Percentiles rank a stretch among this genome's conserved stretches.
These are phyloP conservation scores for Eudorina sp. DNA, from an alignment of 139 green algal genomes.

Conservation along the genomic window DNA sequence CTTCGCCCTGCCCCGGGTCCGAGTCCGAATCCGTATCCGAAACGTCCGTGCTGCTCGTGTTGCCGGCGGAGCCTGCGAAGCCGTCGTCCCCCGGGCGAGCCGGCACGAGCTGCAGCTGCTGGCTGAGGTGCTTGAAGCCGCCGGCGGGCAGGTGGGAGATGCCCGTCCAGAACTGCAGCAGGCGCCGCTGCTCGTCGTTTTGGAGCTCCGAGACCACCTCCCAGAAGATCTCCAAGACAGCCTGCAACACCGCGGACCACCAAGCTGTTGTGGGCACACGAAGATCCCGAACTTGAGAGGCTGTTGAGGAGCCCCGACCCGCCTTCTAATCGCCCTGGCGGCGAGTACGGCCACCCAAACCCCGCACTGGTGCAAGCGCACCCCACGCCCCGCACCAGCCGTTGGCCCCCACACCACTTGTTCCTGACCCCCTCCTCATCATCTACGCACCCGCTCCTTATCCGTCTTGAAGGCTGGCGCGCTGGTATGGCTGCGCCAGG, in stretches of 20 bases:
- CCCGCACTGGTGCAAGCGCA: no score
- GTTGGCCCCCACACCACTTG: neutral
- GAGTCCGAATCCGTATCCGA: neutral
- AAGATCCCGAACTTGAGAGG: no score
- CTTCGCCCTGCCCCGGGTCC: neutral
- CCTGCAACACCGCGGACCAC: slow-evolving; percentile 22
- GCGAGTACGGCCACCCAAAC: no score
- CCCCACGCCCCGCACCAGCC: neutral
- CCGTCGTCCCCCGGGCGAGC: neutral
- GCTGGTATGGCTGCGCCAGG: slow-evolving; percentile 28
- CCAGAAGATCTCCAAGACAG: slow-evolving; percentile 27
- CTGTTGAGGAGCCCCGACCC: no score
- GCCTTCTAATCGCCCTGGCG: no score
- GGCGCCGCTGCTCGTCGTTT: neutral
- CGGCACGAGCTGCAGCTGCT: slow-evolving; percentile 45
- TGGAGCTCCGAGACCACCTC: slow-evolving; percentile 4
- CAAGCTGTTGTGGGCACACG: no score
- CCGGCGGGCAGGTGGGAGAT: slow-evolving; percentile 32
- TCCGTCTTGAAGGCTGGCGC: slow-evolving; percentile 22
- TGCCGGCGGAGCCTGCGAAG: neutral
- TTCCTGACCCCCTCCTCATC: no score
- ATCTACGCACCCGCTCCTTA: slow-evolving; percentile 5
- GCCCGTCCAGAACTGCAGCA: slow-evolving; percentile 53
- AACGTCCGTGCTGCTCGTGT: no score
- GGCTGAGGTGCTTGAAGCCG: slow-evolving; percentile 40